A percentile compares a stretch with the other conserved stretches of the same genome.
Conservation (phyloP, 768 basidiomycete species). For the Neoboletus magnificus region DNA sequence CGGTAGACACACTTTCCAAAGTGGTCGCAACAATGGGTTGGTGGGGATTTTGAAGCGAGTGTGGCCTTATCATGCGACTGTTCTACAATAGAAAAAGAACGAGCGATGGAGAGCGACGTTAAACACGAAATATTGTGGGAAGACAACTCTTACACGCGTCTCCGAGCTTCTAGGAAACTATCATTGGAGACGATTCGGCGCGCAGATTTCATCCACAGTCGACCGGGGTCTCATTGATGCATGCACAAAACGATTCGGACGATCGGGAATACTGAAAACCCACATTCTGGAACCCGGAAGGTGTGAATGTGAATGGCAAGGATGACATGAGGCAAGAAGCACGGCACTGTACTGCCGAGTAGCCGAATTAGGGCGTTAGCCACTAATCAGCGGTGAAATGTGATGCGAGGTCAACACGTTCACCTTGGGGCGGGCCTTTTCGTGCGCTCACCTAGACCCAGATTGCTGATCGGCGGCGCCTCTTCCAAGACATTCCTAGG, state of each 20-base stretch:
- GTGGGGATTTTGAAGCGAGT: neutral
- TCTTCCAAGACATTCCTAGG: slow-evolving; percentile 7
- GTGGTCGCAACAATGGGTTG: neutral
- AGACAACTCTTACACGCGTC: slow-evolving; percentile 4
- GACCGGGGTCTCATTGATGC: slow-evolving; percentile 20
- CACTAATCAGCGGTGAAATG: slow-evolving; percentile 10
- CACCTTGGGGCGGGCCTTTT: slow-evolving; percentile 11
- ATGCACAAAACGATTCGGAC: slow-evolving; percentile 14
- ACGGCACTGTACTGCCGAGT: slow-evolving; percentile 16
- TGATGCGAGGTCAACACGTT: slow-evolving; percentile 18
- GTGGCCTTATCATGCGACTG: neutral
- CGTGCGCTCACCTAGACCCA: slow-evolving; percentile 14
- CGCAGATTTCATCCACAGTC: neutral
- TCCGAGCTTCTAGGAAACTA: neutral
- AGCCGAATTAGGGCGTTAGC: slow-evolving; percentile 17
- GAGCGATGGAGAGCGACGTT: neutral
- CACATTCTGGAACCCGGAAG: slow-evolving; percentile 23
- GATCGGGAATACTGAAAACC: slow-evolving; percentile 17
- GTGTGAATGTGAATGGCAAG: slow-evolving; percentile 26
- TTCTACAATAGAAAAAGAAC: neutral
- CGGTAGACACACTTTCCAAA: slow-evolving; percentile 6
- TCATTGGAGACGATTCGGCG: neutral
- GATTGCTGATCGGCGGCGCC: slow-evolving; percentile 1
- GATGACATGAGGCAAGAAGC: slow-evolving; percentile 29
- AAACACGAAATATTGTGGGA: neutral